A percentile compares a stretch with the other conserved stretches of the same genome.
Evolutionary conservation across 306 rosid genomes (phyloP).

Genomic region (Trifolium repens): DNA sequence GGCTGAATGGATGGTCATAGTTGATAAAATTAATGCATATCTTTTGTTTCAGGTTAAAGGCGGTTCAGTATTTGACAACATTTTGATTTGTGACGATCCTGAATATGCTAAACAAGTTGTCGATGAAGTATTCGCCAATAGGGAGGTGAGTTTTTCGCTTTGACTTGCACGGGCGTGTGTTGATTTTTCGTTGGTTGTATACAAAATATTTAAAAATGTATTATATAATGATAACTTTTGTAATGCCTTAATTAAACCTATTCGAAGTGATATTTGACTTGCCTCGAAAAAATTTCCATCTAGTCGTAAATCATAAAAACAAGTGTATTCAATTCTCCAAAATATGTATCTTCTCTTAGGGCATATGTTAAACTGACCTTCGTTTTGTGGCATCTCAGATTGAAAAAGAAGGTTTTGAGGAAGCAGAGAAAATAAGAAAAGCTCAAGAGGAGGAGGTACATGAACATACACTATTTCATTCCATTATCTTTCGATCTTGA

Average conservation of each 20-base stretch:
- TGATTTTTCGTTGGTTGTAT: neutral
- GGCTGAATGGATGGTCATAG: slow-evolving; percentile 30
- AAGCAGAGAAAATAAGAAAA: slow-evolving; percentile 82
- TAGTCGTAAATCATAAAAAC: neutral
- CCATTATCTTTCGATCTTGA: slow-evolving; percentile 11
- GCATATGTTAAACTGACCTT: slow-evolving; percentile 34
- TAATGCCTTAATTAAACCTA: slow-evolving; percentile 9
- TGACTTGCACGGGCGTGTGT: neutral
- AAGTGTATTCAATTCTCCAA: slow-evolving; percentile 22
- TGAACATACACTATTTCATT: slow-evolving; percentile 17
- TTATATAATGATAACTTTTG: slow-evolving; percentile 5
- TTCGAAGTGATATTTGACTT: slow-evolving; percentile 26
- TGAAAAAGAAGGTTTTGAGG: slow-evolving; percentile 87
- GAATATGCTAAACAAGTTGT: slow-evolving; percentile 65
- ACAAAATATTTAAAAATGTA: neutral
- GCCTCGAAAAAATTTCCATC: neutral
- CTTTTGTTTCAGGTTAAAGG: slow-evolving; percentile 62
- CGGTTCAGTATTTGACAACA: slow-evolving; percentile 61
- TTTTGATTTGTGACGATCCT: slow-evolving; percentile 64
- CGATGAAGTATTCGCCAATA: slow-evolving; percentile 56
- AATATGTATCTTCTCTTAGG: slow-evolving; percentile 11
- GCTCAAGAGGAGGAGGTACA: slow-evolving; percentile 87
- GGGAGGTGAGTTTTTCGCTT: slow-evolving; percentile 53
- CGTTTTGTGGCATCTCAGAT: slow-evolving; percentile 51
- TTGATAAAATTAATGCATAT: slow-evolving; percentile 21